Evolutionary conservation across 1,284 basidiomycete genomes (phyloP).

Genomic region (Ganoderma resinaceum): DNA sequence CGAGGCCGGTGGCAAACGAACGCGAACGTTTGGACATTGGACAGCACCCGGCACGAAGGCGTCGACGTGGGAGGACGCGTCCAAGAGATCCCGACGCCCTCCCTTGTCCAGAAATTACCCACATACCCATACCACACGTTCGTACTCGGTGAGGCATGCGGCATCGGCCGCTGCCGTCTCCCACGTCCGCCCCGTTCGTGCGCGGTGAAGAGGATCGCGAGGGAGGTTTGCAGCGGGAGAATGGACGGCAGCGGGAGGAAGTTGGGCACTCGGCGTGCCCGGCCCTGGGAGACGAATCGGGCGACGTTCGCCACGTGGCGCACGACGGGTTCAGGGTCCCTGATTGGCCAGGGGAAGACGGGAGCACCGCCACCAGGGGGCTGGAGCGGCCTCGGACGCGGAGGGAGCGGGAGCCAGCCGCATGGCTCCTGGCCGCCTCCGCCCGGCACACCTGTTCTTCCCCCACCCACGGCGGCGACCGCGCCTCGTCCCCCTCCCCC

Average conservation of each 20-base stretch:
- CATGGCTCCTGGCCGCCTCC: neutral
- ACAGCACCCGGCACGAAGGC: neutral
- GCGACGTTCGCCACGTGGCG: slow-evolving; percentile 15
- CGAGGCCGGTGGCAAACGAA: neutral
- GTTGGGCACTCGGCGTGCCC: slow-evolving; percentile 9
- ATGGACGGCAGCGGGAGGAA: neutral
- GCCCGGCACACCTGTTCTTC: too few species aligned
- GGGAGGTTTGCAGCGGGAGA: neutral
- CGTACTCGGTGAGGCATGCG: neutral
- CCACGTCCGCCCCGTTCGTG: neutral
- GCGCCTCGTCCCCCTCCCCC: too few species aligned
- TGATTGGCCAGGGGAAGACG: slow-evolving; percentile 20
- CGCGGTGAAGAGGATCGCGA: neutral
- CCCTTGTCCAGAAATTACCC: neutral
- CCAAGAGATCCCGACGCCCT: neutral
- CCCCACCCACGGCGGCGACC: neutral
- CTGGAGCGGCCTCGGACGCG: slow-evolving; percentile 25
- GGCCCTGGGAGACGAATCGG: neutral
- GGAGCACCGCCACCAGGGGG: slow-evolving; percentile 29
- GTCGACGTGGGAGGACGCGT: neutral
- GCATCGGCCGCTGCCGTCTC: neutral
- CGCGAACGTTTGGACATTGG: neutral
- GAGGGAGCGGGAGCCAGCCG: neutral
- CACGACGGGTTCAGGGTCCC: neutral
- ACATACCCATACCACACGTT: neutral